Conservation (phyloP, 257 asterid genomes). For the Plantago ovata region DNA sequence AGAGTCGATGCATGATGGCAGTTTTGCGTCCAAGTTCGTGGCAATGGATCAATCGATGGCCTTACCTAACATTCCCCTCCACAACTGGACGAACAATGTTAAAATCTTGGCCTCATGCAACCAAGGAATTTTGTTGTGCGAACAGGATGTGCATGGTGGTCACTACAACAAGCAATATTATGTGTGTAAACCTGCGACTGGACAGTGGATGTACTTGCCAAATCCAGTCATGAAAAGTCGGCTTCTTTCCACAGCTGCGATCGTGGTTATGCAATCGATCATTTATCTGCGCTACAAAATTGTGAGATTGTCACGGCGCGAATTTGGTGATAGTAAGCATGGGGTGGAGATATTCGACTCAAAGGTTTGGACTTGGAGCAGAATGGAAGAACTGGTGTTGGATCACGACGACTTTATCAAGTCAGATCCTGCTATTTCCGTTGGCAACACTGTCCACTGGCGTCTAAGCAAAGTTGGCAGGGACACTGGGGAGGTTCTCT, state of each 20-base stretch:
- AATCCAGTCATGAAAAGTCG: slow-evolving; percentile 10
- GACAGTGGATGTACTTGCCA: slow-evolving; percentile 24
- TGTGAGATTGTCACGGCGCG: slow-evolving; percentile 5
- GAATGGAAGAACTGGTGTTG: background rate
- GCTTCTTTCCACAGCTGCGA: background rate
- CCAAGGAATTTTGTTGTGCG: slow-evolving; percentile 23
- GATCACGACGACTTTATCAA: background rate
- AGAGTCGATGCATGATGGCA: background rate
- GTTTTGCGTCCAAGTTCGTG: background rate
- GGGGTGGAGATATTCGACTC: slow-evolving; percentile 25
- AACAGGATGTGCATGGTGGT: background rate
- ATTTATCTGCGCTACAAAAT: slow-evolving; percentile 23
- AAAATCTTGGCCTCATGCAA: slow-evolving; percentile 26
- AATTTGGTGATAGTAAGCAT: too few relatives aligned
- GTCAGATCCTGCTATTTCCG: background rate
- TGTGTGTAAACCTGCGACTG: slow-evolving; percentile 23
- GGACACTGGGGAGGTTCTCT: background rate
- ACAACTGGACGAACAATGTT: background rate
- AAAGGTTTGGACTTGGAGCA: slow-evolving; percentile 16
- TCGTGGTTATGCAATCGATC: slow-evolving; percentile 11
- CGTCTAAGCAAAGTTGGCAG: background rate
- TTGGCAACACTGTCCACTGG: slow-evolving; percentile 11
- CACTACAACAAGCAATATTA: background rate
- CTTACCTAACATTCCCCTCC: background rate
- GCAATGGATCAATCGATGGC: background rate